Evolutionary conservation across 1,139 yeast species (phyloP).

Genomic region (Debaryomyces psychrophilus): DNA sequence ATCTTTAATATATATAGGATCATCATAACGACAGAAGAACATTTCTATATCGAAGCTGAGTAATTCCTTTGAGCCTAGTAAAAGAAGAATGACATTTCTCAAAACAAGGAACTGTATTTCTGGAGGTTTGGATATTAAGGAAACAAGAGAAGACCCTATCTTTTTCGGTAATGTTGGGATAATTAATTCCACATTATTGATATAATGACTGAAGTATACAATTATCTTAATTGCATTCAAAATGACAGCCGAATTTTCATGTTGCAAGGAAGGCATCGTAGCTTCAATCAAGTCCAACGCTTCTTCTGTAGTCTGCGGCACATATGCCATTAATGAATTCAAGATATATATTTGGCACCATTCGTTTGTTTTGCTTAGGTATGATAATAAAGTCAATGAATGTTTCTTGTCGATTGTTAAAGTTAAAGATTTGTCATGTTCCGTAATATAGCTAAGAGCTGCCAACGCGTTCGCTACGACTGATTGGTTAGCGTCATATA

Average conservation of each 20-base stretch:
- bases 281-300: conserved; percentile 69
- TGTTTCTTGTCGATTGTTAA: conserved; percentile 61
- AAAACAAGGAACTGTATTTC: conserved; percentile 84
- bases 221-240: conserved; percentile 74
- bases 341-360: conserved; percentile 82
- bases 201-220: conserved; percentile 73
- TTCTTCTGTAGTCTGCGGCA: conserved; percentile 69
- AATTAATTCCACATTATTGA: conserved; percentile 45
- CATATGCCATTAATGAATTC: conserved; percentile 66
- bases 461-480: conserved; percentile 78
- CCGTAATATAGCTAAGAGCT: conserved; percentile 68
- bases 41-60: conserved; percentile 69
- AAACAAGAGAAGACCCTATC: conserved; percentile 71
- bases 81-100: conserved; percentile 75
- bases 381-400: conserved; percentile 53
- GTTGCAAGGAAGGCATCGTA: conserved; percentile 75
- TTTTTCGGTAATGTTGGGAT: conserved; percentile 59
- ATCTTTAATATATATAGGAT: conserved; percentile 86
- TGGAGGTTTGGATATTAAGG: conserved; percentile 74
- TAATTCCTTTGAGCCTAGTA: conserved; percentile 67
- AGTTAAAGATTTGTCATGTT: conserved; percentile 50
- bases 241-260: conserved; percentile 81
- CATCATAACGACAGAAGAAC: conserved; percentile 82
- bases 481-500: conserved; percentile 58
- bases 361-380: conserved; percentile 63